Conservation (phyloP, 1,139 yeast genomes). For the Debaryomyces subglobosus region DNA sequence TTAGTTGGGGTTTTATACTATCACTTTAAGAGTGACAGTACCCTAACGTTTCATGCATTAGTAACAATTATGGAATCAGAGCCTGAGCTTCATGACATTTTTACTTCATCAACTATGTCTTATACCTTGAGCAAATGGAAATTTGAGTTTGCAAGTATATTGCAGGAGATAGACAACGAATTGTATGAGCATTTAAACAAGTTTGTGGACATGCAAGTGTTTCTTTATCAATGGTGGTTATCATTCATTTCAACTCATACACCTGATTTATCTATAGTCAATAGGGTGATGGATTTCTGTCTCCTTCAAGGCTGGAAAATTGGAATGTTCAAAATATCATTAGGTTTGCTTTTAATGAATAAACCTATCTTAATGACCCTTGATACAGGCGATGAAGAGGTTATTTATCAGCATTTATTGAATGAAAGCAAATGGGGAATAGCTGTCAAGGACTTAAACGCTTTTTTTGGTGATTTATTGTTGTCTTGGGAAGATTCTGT, state of each 20-base stretch:
- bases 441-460: conserved; percentile 51
- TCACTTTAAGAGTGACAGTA: conserved; percentile 48
- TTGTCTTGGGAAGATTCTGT: conserved; percentile 40
- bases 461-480: conserved; percentile 44
- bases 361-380: conserved; percentile 54
- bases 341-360: conserved; percentile 58
- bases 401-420: conserved; percentile 60
- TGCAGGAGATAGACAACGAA: conserved; percentile 44
- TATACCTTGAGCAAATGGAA: conserved; percentile 58
- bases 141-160: conserved; percentile 52
- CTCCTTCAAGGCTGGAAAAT: conserved; percentile 67
- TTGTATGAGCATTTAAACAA: conserved; percentile 48
- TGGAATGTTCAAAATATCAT: conserved; percentile 61
- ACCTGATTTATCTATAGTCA: conserved; percentile 53
- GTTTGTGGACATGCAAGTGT: conserved; percentile 47
- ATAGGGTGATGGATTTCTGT: conserved; percentile 57
- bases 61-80: conserved; percentile 67
- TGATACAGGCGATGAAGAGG: conserved; percentile 57
- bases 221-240: conserved; percentile 67
- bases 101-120: conserved; percentile 56
- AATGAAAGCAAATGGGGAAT: conserved; percentile 59
- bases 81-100: conserved; percentile 58
- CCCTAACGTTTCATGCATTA: conserved; percentile 57
- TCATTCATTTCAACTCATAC: conserved; percentile 66
- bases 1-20: conserved; percentile 65